Evolutionary conservation across 2,329 filamentous ascomycete species (phyloP), one percentile per base, ranked within the genome.

Genomic region (Fusarium ambrosium): DNA sequence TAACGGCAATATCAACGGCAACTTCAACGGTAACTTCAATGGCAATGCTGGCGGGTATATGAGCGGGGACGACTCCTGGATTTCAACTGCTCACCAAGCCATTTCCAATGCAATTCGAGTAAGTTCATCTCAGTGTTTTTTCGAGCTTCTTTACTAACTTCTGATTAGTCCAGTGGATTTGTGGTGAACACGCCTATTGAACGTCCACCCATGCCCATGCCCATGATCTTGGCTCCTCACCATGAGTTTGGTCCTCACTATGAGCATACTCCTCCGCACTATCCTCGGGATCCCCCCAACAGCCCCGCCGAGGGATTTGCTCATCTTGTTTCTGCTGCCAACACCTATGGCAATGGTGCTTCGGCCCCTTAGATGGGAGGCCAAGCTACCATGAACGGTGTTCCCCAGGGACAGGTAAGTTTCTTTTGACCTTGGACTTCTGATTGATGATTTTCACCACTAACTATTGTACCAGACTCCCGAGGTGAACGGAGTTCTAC

Each of bases 331-430:
- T 11, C 32, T 41, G 61, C 39, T 10, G 7, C 29, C 24, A 61
- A 51, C 63, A n/a, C 62, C 29, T 55, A 53, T 20, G 10, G 24
- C 45, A 34, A 61, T 37, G 37, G 43, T 59, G 58, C 69, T 64
- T 27, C 60, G 70, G 66, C 48, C 13, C 78, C 76, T 76, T 79
- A 79, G 77, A 69, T 75, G 70, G 78, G 78, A 56, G 73, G 63
- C 39, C 76, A 77, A 64, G 66, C 61, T 45, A 64, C 69, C 53
- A 18, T 58, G 32, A 37, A 37, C 34, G 53, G 9, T 58, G n/a
- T 8, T 32, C 6, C 29, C 34, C 55, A 37, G 10, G 56, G 36
- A 18, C 62, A 63, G 45, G 72, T 70, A 65, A 73, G 72, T 67
- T 58, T 22, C 27, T 16, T 10, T n/a, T 1, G 56, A 11, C 18